Percentiles rank a stretch among this genome's conserved stretches.
These are phyloP conservation scores for Skeletonema costatum DNA, from an alignment of 108 stramenopile genomes.

Conservation along the genomic window DNA sequence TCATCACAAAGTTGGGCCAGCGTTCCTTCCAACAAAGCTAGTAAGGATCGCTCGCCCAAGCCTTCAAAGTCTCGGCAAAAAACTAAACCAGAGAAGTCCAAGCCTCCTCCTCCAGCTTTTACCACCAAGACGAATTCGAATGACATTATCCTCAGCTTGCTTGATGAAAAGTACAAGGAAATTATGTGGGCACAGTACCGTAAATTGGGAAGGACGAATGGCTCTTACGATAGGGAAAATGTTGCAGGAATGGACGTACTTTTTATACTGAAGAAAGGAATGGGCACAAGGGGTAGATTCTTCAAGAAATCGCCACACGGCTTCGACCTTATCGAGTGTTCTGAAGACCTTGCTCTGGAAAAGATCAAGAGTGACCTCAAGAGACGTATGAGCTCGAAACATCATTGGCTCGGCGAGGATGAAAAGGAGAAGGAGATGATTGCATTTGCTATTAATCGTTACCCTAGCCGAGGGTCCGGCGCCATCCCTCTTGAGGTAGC, in stretches of 20 bases:
- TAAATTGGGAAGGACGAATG: conserved; percentile 9
- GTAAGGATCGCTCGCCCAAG: not conserved
- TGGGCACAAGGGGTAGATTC: conserved; percentile 13
- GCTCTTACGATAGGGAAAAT: conserved; percentile 4
- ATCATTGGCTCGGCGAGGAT: not conserved
- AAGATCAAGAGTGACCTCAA: not conserved
- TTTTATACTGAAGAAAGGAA: not conserved
- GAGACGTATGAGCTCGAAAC: not conserved
- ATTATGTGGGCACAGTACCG: conserved; percentile 19
- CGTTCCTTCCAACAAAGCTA: not conserved
- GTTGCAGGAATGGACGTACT: not conserved
- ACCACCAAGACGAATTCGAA: not conserved
- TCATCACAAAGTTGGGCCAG: not conserved
- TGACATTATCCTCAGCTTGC: conserved; percentile 15
- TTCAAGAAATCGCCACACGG: conserved; percentile 14
- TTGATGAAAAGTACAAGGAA: conserved; percentile 23
- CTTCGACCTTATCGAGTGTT: conserved; percentile 11
- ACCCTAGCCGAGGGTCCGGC: not conserved
- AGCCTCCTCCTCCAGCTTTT: not conserved
- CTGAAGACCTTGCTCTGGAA: not conserved
- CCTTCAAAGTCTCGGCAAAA: not conserved
- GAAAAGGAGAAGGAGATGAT: not conserved
- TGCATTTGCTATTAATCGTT: not conserved
- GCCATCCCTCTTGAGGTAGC: not conserved
- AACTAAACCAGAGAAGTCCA: not conserved